Base-by-base conservation (phyloP, 371 early-diverging fungal species). In the Coemansia sp. region DNA sequence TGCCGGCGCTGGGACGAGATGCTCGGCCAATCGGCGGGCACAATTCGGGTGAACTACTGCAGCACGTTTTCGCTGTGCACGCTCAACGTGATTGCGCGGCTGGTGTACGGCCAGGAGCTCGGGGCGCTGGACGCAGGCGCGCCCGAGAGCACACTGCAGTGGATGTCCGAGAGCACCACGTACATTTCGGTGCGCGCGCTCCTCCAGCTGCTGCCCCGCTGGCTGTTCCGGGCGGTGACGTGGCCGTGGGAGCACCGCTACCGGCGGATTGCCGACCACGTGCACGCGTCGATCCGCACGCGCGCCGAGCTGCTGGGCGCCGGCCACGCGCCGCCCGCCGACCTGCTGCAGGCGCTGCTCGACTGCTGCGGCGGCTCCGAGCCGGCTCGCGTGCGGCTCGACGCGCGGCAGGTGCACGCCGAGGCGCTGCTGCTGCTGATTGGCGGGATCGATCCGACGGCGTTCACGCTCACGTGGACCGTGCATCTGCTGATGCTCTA, bases 361-460 rank as follows among this genome's bases (percentile, higher is more conserved):
- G 68, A 67, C n/a, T n/a, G n/a, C 10, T 62, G 62, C 54, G 54
- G 52, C 41, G 59, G 58, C 2, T 55, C 67, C 2, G 43, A 43
- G 32, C 59, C n/a, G n/a, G n/a, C 59, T 30, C 60, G 31, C 5
- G 38, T 61, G 30, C 50, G 32, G 0, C n/a, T 80, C 31, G 39
- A 35, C 5, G 11, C 14, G 1, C 49, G 59, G 1, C 49, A 78
- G 32, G 54, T 78, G 3, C 62, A 61, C 30, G 56, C 71, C 10
- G 78, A 78, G 40, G 38, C 63, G 1, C 36, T 70, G 3, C 38
- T 70, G 11, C 60, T 63, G n/a, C 49, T 78, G 0, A 62, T 71
- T 2, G 78, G 59, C 4, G 78, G 77, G 0, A 67, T 59, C 1
- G 77, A 78, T 31, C 67, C 78, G 0, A 63, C 72, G 0, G 62